Evolutionary conservation across 2,329 filamentous ascomycete species (phyloP).

Genomic region (Pseudocercospora eumusae): DNA sequence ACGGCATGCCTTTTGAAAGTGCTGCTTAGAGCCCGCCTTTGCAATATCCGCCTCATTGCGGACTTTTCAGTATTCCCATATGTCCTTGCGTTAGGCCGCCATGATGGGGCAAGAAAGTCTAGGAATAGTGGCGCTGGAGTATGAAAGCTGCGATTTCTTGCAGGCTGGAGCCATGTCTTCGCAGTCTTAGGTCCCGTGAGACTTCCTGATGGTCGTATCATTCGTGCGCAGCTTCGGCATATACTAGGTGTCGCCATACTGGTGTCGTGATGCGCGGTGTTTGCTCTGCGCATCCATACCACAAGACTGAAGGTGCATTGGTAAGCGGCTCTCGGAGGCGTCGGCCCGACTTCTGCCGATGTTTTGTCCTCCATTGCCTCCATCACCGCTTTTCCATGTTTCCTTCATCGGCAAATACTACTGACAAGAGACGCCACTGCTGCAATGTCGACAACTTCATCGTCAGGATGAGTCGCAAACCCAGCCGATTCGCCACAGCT

Average conservation of each 20-base stretch:
- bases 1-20: constrained; percentile 26
- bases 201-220: constrained; percentile 16
- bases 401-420: neutral
- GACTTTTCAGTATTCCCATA: neutral
- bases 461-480: neutral
- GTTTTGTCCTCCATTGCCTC: neutral
- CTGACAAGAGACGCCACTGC: neutral
- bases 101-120: constrained; percentile 41
- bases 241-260: constrained; percentile 23
- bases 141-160: constrained; percentile 23
- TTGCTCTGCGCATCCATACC: constrained; percentile 3
- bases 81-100: constrained; percentile 20
- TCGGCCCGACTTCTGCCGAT: neutral
- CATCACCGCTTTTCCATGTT: neutral
- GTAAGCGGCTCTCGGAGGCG: constrained; percentile 11
- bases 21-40: neutral
- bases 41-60: neutral
- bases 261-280: neutral
- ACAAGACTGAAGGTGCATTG: constrained; percentile 12
- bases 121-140: constrained; percentile 37
- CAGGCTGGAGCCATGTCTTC: neutral
- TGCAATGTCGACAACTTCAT: neutral
- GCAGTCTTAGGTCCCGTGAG: neutral
- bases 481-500: neutral
- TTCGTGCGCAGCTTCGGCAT: constrained; percentile 21